Percentiles rank a stretch among this genome's conserved stretches.
These are phyloP conservation scores for Blastobotrys terrestris DNA, from an alignment of 805 yeast genomes.

Conservation along the genomic window DNA sequence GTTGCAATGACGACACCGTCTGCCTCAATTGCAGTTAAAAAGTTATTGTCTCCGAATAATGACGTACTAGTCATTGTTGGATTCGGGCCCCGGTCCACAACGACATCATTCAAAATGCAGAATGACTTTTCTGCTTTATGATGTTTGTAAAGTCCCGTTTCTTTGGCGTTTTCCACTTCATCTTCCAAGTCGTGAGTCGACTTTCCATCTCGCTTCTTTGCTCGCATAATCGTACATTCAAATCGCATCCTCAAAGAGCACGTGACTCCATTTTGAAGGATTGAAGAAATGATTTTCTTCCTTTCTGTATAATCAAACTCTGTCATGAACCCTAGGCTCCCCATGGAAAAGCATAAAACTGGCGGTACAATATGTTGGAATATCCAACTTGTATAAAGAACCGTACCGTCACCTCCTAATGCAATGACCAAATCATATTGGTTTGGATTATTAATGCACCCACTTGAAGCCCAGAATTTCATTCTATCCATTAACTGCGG, in stretches of 20 bases:
- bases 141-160: slow-evolving; percentile 19
- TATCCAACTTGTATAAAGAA: slow-evolving; percentile 76
- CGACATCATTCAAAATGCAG: slow-evolving; percentile 47
- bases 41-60: slow-evolving; percentile 42
- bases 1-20: slow-evolving; percentile 62
- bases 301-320: slow-evolving; percentile 47
- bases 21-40: slow-evolving; percentile 56
- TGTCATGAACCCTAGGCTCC: slow-evolving; percentile 88
- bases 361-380: slow-evolving; percentile 90
- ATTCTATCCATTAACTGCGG: slow-evolving; percentile 36
- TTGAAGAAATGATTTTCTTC: slow-evolving; percentile 31
- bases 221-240: slow-evolving; percentile 43
- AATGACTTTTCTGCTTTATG: slow-evolving; percentile 31
- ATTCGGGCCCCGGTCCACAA: slow-evolving; percentile 48
- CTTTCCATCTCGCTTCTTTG: slow-evolving; percentile 20
- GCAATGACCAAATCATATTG: slow-evolving; percentile 56
- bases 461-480: slow-evolving; percentile 63
- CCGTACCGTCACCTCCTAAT: slow-evolving; percentile 97
- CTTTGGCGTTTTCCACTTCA: slow-evolving; percentile 23
- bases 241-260: slow-evolving; percentile 46
- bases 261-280: slow-evolving; percentile 39
- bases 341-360: slow-evolving; percentile 78
- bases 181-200: slow-evolving; percentile 17
- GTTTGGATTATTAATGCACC: slow-evolving; percentile 40
- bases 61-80: slow-evolving; percentile 47